These are phyloP conservation scores for Hymenoscyphus salicellus DNA, from an alignment of 2,329 filamentous ascomycete genomes.

Conservation along the genomic window DNA sequence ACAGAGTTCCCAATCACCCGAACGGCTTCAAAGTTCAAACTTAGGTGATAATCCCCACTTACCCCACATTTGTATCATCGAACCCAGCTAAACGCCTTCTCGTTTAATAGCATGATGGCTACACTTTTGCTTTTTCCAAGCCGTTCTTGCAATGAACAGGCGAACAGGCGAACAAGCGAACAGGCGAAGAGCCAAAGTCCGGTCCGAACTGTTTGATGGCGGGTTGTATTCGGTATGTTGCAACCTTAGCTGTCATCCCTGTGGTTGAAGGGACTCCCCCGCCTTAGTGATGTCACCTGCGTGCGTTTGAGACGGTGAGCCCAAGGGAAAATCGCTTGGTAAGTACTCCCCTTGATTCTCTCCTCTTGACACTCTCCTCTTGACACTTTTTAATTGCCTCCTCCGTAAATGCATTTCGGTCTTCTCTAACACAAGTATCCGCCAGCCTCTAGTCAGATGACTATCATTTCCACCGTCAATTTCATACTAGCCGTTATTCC, in stretches of 20 bases:
- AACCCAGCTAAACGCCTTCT: background rate
- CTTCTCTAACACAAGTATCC: background rate
- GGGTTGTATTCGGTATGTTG: background rate
- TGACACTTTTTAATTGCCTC: background rate
- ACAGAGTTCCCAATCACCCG: background rate
- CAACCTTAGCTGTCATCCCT: background rate
- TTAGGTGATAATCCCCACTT: background rate
- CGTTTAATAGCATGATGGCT: too few relatives aligned
- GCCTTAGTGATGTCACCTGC: slow-evolving; percentile 1
- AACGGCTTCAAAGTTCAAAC: background rate
- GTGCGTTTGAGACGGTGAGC: background rate
- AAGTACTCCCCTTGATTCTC: background rate
- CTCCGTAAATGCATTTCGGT: background rate
- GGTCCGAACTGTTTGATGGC: too few relatives aligned
- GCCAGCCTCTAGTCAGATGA: background rate
- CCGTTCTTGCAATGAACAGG: too few relatives aligned
- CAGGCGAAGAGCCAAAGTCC: too few relatives aligned
- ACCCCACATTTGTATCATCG: background rate
- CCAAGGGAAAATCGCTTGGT: background rate
- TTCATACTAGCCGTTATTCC: background rate
- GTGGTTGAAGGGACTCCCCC: background rate
- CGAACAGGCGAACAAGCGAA: too few relatives aligned
- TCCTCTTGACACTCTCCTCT: background rate
- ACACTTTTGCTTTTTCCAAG: too few relatives aligned
- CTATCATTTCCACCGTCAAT: background rate